Conservation (phyloP, 768 basidiomycete genomes). For the Pisolithus marmoratus region DNA sequence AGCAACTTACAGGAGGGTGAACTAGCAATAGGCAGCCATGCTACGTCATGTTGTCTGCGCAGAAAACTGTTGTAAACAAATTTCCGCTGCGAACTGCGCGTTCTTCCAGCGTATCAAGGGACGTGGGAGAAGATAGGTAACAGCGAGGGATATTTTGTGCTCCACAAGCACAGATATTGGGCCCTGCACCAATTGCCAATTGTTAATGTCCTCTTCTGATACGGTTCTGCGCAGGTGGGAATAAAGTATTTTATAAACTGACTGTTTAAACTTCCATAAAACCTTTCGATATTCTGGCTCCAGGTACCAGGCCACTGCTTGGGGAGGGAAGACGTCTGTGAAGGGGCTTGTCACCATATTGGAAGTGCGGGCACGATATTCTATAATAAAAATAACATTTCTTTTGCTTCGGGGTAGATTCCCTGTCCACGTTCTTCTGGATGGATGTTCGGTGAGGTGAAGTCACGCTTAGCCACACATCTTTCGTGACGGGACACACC, state of each 20-base stretch:
- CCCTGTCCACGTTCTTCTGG: too few relatives aligned
- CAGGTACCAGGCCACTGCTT: background rate
- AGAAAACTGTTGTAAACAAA: background rate
- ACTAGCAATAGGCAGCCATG: background rate
- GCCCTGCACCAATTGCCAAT: background rate
- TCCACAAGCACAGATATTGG: background rate
- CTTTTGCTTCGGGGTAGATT: background rate
- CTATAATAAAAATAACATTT: background rate
- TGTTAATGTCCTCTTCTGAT: too few relatives aligned
- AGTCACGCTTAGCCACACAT: too few relatives aligned
- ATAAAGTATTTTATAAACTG: background rate
- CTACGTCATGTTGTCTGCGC: background rate
- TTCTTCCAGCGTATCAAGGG: background rate
- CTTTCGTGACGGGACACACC: too few relatives aligned
- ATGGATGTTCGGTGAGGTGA: background rate
- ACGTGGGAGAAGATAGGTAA: background rate
- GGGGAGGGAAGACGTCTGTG: background rate
- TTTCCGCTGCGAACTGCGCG: background rate
- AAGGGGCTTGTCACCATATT: background rate
- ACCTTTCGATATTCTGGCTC: background rate
- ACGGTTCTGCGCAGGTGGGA: background rate
- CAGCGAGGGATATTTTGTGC: background rate
- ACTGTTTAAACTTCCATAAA: constrained; percentile 1
- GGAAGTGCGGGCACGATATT: background rate
- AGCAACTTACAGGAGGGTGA: background rate